Conservation (phyloP, 192 early-diverging fungal genomes). For the Chytriomyces hyalinus region DNA sequence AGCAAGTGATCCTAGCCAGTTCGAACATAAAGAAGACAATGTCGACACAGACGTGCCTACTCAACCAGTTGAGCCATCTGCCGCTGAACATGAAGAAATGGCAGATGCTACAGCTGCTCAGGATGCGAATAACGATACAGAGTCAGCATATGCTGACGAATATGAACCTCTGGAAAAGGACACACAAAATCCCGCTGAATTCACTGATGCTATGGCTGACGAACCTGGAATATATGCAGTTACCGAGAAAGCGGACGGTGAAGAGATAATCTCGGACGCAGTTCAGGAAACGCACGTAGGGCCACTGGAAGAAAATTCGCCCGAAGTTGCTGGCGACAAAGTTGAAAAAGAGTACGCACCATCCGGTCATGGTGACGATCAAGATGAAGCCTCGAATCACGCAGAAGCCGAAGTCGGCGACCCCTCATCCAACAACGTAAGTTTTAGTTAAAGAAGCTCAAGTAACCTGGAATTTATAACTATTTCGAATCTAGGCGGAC, state of each 20-base stretch:
- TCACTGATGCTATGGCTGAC: background rate
- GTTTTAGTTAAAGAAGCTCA: background rate
- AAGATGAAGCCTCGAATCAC: background rate
- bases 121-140: background rate
- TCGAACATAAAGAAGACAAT: background rate
- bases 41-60: background rate
- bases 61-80: background rate
- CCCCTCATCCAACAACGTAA: background rate
- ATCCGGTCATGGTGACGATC: background rate
- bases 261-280: no score
- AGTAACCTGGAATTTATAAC: background rate
- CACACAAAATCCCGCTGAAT: background rate
- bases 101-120: background rate
- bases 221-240: background rate
- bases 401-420: background rate
- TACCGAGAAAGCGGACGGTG: no score
- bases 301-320: no score
- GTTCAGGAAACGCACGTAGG: no score
- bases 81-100: background rate
- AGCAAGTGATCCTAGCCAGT: background rate
- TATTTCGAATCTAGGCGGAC: background rate
- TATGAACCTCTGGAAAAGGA: background rate
- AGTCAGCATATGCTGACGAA: background rate
- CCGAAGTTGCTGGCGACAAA: background rate
- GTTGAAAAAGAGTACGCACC: background rate